phyloP scores from a whole-genome alignment of 371 early-diverging fungal species.

The Mucor velutinosus region DNA sequence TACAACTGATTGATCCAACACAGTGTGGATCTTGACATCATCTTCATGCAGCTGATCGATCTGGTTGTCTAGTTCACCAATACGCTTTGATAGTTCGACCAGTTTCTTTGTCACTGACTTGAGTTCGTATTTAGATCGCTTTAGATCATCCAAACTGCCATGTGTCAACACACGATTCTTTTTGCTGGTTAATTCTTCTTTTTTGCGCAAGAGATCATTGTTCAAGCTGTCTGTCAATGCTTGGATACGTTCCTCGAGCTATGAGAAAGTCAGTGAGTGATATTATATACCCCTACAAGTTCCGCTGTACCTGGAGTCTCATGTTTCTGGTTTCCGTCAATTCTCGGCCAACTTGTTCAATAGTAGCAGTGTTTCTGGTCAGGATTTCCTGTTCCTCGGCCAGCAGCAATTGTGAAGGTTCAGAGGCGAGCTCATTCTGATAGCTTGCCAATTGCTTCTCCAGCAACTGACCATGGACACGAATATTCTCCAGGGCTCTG shows the following conservation, averaged over 20 bases:
- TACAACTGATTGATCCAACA: constrained; percentile 63
- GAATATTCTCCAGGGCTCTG: constrained; percentile 41
- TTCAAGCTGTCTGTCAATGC: constrained; percentile 73
- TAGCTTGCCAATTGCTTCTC: constrained; percentile 62
- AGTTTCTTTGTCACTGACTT: constrained; percentile 50
- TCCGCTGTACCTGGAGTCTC: background rate
- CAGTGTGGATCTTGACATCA: constrained; percentile 34
- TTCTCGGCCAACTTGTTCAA: constrained; percentile 57
- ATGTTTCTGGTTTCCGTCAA: constrained; percentile 35
- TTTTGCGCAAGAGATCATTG: constrained; percentile 62
- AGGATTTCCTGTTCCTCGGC: constrained; percentile 60
- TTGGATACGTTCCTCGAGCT: constrained; percentile 71
- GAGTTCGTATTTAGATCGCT: constrained; percentile 58
- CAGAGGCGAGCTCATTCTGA: constrained; percentile 59
- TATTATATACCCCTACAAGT: background rate
- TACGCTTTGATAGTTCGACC: constrained; percentile 27
- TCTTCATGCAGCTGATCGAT: constrained; percentile 42
- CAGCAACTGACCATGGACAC: constrained; percentile 38
- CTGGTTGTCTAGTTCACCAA: constrained; percentile 44
- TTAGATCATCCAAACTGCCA: constrained; percentile 35
- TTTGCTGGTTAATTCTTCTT: constrained; percentile 57
- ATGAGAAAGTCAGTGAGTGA: background rate
- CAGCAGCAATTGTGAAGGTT: constrained; percentile 54
- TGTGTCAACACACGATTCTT: constrained; percentile 48
- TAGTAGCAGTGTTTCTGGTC: constrained; percentile 44